Base-by-base conservation (phyloP, 1,284 basidiomycete species). In the Xerocomus alliaceus region DNA sequence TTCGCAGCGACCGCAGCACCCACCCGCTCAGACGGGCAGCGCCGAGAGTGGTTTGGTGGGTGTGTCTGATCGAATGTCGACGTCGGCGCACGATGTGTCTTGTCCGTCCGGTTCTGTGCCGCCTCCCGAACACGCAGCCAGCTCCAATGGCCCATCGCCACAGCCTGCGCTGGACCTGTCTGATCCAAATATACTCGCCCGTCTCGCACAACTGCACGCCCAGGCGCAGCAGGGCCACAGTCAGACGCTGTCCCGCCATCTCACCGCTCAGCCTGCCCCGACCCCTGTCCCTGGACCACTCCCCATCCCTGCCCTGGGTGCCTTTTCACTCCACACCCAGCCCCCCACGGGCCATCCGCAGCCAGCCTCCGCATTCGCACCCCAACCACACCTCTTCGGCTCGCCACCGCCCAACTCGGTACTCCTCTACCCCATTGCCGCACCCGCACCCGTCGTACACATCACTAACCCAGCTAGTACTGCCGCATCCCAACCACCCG, bases 131-230 rank as follows among this genome's bases (percentile, higher is more conserved):
- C 58, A 62, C n/a, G 20, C 22, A 18, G 31, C 41, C 39, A 29
- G 8, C 18, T 10, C 24, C 15, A 66, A 68, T 15, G 52, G 24
- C 35, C 54, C n/a, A 29, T 51, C 64, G 1, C 56, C 52, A 1
- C n/a, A n/a, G n/a, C 56, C 64, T 2, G 51, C 51, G 3, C 11
- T 73, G 22, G 74, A 76, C 55, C 32, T 66, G 1, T 62, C 65
- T 3, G 71, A 74, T 60, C 74, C 71, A 1, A 58, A 22, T 26
- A 53, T 73, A 44, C 28, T 74, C 6, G 59, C 62, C 3, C 71
- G 69, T 34, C 58, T 77, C 12, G 64, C 60, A 29, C 72, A 76
- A 26, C 53, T 75, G 20, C 71, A 75, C 8, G 54, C 58, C 0
- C 72, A 71, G 41, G 18, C 46, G 8, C 71, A 67, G 12, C 60